phyloP scores from a whole-genome alignment of 371 early-diverging fungal species.

The Neoconidiobolus thromboides region DNA sequence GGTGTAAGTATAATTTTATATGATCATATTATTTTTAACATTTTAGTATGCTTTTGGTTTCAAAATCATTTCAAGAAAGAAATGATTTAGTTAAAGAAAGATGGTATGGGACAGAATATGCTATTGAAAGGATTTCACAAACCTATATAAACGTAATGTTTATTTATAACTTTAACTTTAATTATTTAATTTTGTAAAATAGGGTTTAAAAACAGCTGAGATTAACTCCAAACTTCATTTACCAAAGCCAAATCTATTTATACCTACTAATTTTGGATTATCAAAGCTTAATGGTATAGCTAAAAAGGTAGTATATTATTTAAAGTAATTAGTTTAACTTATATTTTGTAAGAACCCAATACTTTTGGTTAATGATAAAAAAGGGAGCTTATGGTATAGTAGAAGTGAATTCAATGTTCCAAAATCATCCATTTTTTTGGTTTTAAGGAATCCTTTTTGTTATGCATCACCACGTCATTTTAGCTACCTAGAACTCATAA shows the following conservation, averaged over 20 bases:
- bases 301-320: background rate
- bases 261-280: constrained; percentile 50
- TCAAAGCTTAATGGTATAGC: constrained; percentile 16
- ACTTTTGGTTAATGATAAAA: background rate
- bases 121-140: constrained; percentile 34
- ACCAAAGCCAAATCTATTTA: constrained; percentile 61
- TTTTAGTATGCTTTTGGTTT: background rate
- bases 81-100: constrained; percentile 22
- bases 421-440: constrained; percentile 12
- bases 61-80: background rate
- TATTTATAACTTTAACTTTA: no score
- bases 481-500: constrained; percentile 39
- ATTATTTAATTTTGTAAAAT: no score
- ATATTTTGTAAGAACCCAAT: background rate
- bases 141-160: constrained; percentile 26
- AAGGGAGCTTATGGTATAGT: background rate
- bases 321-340: background rate
- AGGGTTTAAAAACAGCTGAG: constrained; percentile 19
- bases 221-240: constrained; percentile 37
- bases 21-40: no score
- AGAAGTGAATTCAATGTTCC: background rate
- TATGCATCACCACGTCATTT: constrained; percentile 18
- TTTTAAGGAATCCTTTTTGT: constrained; percentile 8
- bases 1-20: constrained; percentile 6
- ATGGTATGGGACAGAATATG: constrained; percentile 75